phyloP scores from a whole-genome alignment of 768 basidiomycete species.

The Leccinum longicurvipes region DNA sequence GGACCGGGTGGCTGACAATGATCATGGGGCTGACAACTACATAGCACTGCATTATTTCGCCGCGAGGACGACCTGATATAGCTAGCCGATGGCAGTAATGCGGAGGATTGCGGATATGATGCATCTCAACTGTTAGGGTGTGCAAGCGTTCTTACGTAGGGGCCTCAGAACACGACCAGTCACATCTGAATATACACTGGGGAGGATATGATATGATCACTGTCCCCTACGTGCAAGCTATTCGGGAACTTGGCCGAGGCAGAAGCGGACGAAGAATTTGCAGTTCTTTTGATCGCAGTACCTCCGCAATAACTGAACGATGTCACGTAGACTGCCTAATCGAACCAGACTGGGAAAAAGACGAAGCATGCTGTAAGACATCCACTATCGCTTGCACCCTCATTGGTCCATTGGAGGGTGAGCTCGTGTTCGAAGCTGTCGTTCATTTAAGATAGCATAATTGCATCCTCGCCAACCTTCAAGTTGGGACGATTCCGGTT shows the following conservation, averaged over 20 bases:
- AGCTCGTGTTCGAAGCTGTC: neutral
- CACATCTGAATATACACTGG: neutral
- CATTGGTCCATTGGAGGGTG: neutral
- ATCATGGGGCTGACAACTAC: slow-evolving; percentile 10
- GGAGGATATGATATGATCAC: neutral
- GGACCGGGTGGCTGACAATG: slow-evolving; percentile 10
- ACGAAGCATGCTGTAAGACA: no score
- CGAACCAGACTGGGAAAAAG: no score
- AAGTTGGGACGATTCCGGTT: neutral
- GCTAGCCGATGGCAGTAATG: neutral
- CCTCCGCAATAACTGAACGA: neutral
- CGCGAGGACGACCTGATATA: neutral
- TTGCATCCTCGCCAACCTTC: neutral
- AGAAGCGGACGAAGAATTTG: neutral
- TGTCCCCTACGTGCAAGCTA: neutral
- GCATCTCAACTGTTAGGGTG: neutral
- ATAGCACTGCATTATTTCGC: neutral
- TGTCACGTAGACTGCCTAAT: no score
- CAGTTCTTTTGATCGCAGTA: neutral
- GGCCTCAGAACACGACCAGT: neutral
- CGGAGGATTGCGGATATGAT: neutral
- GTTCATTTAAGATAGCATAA: neutral
- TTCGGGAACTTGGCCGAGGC: neutral
- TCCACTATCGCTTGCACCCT: no score
- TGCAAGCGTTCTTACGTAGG: neutral